Base-by-base conservation (phyloP, 495 filamentous ascomycete species). In the Hypoxylon fragiforme region DNA sequence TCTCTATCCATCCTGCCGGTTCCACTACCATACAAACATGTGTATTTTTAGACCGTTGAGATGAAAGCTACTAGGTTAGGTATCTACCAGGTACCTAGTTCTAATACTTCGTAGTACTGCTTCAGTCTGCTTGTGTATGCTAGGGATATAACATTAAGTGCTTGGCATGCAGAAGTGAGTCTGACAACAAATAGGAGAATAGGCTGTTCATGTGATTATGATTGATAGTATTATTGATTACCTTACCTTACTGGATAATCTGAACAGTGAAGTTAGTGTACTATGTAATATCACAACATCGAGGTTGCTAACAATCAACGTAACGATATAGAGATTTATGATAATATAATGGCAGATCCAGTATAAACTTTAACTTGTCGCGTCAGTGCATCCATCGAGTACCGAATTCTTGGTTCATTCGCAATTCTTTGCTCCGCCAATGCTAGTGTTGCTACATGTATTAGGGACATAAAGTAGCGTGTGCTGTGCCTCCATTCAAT, bases 1-100 rank as follows among this genome's bases (percentile, higher is more conserved):
- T n/a, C n/a, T 19, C 13, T 50, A 60, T 49, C 46, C 49, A 28
- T 50, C 35, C 39, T 53, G 39, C 46, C 43, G 56, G 56, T 54
- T 54, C 43, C 35, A 18, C 34, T n/a, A 32, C 32, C 20, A 41
- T 9, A 37, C 3, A 12, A 35, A 28, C 9, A 9, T 4, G 31
- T 35, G 7, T 35, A 35, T 9, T 12, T 13, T 35, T 37, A 18
- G 14, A 15, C 34, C 2, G n/a, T 37, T 15, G 4, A 16, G 13
- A 16, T 16, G 13, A 37, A 16, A 37, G 14, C 3, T 4, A 2
- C 34, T 14, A 13, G 7, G 31, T 13, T 13, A 6, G 12, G 7
- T 9, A 11, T 11, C 26, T 5, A 11, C 26, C 26, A 5, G 26
- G 5, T 30, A 5, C 11, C 26, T 11, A 30, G 26, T 11, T 30